Percentiles rank a stretch among this genome's conserved stretches.
These are phyloP conservation scores for Darksidea phi DNA, from an alignment of 495 filamentous ascomycete genomes.

Conservation along the genomic window DNA sequence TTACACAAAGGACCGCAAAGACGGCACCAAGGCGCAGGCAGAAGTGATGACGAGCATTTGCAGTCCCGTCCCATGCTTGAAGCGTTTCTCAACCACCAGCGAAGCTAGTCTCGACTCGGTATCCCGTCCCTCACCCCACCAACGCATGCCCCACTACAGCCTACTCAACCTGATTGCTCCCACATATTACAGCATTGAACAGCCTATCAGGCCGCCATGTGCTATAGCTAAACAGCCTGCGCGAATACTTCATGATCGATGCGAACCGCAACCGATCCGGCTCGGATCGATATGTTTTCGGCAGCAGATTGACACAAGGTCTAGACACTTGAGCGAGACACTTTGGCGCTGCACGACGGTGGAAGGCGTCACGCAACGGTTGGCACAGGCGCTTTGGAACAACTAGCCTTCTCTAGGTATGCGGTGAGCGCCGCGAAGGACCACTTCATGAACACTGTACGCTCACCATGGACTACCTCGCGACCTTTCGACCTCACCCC, in stretches of 20 bases:
- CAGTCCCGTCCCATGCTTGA: background rate
- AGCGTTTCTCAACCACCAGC: background rate
- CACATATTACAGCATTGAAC: constrained; percentile 9
- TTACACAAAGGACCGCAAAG: background rate
- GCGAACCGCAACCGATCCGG: background rate
- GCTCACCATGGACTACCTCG: too few species aligned
- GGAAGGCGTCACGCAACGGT: too few species aligned
- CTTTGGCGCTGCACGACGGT: too few species aligned
- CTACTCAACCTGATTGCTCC: constrained; percentile 22
- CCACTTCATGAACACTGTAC: too few species aligned
- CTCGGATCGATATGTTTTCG: background rate
- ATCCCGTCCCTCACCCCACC: background rate
- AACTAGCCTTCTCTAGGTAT: too few species aligned
- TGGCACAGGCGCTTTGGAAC: too few species aligned
- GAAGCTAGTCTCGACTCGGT: background rate
- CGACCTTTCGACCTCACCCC: too few species aligned
- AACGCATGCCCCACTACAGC: background rate
- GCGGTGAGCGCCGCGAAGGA: too few species aligned
- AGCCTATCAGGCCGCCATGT: constrained; percentile 26
- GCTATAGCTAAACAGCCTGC: background rate
- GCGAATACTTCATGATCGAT: background rate
- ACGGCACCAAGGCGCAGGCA: background rate
- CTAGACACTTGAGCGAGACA: too few species aligned
- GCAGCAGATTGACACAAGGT: background rate
- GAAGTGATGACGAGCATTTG: constrained; percentile 1